phyloP scores from a whole-genome alignment of 2,329 filamentous ascomycete genomes.

The Sclerotinia glacialis region DNA sequence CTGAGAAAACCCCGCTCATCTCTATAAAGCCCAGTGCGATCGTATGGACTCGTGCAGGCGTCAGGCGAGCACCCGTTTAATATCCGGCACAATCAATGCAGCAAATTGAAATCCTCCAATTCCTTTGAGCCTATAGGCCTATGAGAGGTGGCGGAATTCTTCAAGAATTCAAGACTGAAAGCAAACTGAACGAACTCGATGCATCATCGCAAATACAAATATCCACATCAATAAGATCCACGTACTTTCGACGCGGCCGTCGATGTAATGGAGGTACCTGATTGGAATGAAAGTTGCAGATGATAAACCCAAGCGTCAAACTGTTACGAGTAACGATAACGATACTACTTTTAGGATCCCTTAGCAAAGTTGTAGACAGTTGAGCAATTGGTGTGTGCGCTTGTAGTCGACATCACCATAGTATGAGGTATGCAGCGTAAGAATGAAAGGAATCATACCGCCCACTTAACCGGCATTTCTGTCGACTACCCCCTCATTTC shows the following conservation, averaged over 20 bases:
- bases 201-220: neutral
- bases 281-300: neutral
- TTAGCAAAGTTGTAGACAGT: neutral
- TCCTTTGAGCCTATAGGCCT: neutral
- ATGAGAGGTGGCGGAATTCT: neutral
- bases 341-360: neutral
- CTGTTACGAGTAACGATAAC: neutral
- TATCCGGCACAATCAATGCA: neutral
- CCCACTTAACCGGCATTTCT: constrained; percentile 4
- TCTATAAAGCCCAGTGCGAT: neutral
- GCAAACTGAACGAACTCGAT: neutral
- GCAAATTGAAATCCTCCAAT: neutral
- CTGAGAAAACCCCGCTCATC: constrained; percentile 2
- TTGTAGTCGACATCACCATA: neutral
- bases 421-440: neutral
- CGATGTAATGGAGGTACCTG: too few relatives aligned
- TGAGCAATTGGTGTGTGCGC: constrained; percentile 4
- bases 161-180: constrained; percentile 1
- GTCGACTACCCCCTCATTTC: constrained; percentile 15
- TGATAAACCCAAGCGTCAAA: neutral
- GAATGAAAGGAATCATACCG: neutral
- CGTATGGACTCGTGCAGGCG: neutral
- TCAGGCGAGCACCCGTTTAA: constrained; percentile 7
- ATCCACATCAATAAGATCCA: neutral
- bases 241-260: neutral